Percentiles rank a stretch among this genome's conserved stretches.
phyloP scores from a whole-genome alignment of 148 eudicot species.

The Silene latifolia region DNA sequence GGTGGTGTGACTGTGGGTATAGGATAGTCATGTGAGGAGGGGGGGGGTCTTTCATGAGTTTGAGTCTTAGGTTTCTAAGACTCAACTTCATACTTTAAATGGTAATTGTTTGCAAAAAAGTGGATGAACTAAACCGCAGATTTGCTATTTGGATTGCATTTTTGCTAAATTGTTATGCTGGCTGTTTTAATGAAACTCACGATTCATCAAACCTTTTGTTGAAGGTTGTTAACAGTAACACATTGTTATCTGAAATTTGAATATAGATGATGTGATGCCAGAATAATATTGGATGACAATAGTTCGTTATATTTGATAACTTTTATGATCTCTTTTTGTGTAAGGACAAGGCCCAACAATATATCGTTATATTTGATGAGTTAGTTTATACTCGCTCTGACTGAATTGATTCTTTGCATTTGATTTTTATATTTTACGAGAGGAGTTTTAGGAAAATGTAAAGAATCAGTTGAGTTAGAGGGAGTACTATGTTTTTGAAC shows the following conservation, averaged over 20 bases:
- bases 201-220: no score
- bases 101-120: no score
- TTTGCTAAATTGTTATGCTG: neutral
- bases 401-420: no score
- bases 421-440: no score
- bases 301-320: neutral
- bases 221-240: neutral
- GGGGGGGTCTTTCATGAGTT: neutral
- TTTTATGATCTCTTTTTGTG: neutral
- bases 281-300: neutral
- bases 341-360: neutral
- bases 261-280: neutral
- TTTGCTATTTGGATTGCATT: neutral
- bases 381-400: no score
- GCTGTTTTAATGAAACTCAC: neutral
- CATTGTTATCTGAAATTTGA: no score
- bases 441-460: no score
- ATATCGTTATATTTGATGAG: no score
- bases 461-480: no score
- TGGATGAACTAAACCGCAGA: neutral
- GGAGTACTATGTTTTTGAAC: neutral
- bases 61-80: neutral
- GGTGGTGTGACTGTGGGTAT: neutral
- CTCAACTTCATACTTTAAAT: neutral
- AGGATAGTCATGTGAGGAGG: no score